Evolutionary conservation across 352 stramenopile species (phyloP).

Genomic region (Sclerospora graminicola): DNA sequence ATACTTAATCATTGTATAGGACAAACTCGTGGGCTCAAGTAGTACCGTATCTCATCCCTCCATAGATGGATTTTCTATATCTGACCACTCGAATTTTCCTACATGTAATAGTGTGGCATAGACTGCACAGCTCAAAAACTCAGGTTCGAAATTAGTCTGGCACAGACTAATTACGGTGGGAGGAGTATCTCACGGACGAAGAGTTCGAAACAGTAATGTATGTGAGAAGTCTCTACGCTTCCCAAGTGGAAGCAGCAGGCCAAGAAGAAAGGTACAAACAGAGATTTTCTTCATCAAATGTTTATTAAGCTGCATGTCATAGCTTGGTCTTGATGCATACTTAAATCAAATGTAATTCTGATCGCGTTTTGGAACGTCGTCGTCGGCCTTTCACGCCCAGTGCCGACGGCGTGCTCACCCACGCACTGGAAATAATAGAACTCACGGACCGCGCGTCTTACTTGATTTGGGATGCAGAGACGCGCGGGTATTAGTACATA

Average conservation of each 20-base stretch:
- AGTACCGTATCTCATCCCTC: too few relatives aligned
- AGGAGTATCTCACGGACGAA: constrained; percentile 63
- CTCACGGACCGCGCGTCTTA: constrained; percentile 34
- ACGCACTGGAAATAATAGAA: constrained; percentile 55
- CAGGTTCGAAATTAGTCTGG: too few relatives aligned
- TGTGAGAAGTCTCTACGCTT: constrained; percentile 34
- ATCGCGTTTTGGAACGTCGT: constrained; percentile 3
- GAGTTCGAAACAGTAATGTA: constrained; percentile 72
- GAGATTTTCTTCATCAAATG: too few relatives aligned
- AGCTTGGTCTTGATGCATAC: constrained; percentile 5
- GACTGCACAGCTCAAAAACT: too few relatives aligned
- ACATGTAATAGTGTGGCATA: too few relatives aligned
- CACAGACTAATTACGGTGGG: too few relatives aligned
- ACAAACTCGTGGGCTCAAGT: too few relatives aligned
- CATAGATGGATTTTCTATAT: too few relatives aligned
- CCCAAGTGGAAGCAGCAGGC: constrained; percentile 83
- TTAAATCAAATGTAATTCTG: constrained; percentile 6
- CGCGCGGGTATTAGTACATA: constrained; percentile 55
- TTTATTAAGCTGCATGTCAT: constrained; percentile 29
- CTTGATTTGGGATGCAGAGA: constrained; percentile 76
- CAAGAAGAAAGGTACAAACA: constrained; percentile 85
- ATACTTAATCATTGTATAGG: too few relatives aligned
- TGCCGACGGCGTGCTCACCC: constrained; percentile 42
- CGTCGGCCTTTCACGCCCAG: constrained; percentile 61
- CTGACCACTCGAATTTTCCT: too few relatives aligned